Evolutionary conservation across 805 yeast genomes (phyloP).

Genomic region (Kodamaea neixiangensis): DNA sequence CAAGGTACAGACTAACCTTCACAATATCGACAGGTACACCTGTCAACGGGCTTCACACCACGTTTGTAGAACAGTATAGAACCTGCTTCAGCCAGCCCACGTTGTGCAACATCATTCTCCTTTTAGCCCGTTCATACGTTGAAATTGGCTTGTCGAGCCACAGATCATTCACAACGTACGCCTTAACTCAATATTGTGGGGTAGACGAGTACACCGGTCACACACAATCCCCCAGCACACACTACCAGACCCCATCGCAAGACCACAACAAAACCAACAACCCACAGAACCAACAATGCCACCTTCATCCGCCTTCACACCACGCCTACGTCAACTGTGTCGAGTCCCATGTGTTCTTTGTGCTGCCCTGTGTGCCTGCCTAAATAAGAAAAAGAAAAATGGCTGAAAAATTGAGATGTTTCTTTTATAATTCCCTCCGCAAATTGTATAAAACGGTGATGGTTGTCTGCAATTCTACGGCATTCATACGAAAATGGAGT

Average conservation of each 20-base stretch:
- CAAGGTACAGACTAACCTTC: too few species aligned
- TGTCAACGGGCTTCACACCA: too few species aligned
- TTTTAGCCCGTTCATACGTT: neutral
- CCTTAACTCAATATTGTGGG: neutral
- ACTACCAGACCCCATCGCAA: neutral
- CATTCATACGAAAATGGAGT: neutral
- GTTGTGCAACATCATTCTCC: neutral
- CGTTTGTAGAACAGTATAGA: too few species aligned
- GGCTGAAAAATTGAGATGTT: neutral
- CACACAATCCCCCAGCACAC: neutral
- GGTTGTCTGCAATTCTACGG: neutral
- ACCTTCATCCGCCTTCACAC: neutral
- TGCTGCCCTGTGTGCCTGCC: slow-evolving; percentile 1
- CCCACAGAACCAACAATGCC: neutral
- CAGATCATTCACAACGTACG: neutral
- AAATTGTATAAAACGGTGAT: neutral
- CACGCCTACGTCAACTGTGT: neutral
- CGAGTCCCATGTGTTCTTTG: neutral
- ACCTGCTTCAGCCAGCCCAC: neutral
- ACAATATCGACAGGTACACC: neutral
- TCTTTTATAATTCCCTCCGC: neutral
- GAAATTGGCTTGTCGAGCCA: too few species aligned
- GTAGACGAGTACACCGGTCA: neutral
- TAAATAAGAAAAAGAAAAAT: neutral
- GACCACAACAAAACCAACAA: neutral